phyloP scores from a whole-genome alignment of 2,329 filamentous ascomycete genomes.

The Sporothrix variecibatus region DNA sequence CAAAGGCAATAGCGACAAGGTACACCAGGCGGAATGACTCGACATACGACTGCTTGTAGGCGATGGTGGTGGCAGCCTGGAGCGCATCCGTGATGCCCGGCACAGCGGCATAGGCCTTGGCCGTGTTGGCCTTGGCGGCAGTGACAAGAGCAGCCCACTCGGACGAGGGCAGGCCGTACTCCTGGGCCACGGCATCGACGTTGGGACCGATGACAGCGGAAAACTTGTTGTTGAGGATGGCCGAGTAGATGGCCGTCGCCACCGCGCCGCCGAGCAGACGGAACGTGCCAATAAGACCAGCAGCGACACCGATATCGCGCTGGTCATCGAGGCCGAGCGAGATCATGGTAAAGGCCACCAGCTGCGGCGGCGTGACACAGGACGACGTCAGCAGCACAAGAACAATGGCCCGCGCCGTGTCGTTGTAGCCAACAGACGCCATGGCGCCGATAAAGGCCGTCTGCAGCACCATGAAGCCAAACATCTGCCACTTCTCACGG shows the following conservation, averaged over 20 bases:
- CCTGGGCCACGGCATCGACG: constrained; percentile 27
- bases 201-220: constrained; percentile 32
- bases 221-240: constrained; percentile 38
- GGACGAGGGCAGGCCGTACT: constrained; percentile 32
- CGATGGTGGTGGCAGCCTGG: constrained; percentile 34
- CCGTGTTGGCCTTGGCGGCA: constrained; percentile 38
- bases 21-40: constrained; percentile 40
- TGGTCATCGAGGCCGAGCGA: constrained; percentile 42
- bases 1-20: constrained; percentile 40
- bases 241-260: constrained; percentile 43
- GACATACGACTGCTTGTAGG: constrained; percentile 39
- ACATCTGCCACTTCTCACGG: constrained; percentile 42
- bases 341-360: constrained; percentile 41
- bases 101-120: constrained; percentile 38
- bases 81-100: constrained; percentile 35
- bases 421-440: constrained; percentile 37
- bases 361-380: constrained; percentile 38
- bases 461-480: constrained; percentile 38
- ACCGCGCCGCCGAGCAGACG: constrained; percentile 42
- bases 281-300: constrained; percentile 42
- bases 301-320: constrained; percentile 41
- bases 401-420: constrained; percentile 40
- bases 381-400: constrained; percentile 38
- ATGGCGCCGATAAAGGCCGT: constrained; percentile 42
- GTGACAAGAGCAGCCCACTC: constrained; percentile 31